phyloP scores from a whole-genome alignment of 768 basidiomycete species.

The Roridomyces roridus region DNA sequence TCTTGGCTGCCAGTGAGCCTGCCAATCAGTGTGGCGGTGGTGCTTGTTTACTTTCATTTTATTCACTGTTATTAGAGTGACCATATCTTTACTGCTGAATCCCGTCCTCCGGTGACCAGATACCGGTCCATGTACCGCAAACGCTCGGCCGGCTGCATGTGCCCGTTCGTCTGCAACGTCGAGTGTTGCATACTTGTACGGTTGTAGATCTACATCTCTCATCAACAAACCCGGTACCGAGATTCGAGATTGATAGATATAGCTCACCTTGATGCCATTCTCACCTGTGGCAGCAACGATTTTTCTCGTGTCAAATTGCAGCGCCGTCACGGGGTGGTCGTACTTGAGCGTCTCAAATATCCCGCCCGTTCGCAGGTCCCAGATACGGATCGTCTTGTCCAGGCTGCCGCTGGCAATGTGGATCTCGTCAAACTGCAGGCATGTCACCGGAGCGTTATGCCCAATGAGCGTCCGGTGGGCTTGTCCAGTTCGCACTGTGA shows the following conservation, averaged over 20 bases:
- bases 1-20: background rate
- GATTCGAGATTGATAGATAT: slow-evolving; percentile 15
- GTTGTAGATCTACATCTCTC: slow-evolving; percentile 78
- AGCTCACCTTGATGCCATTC: slow-evolving; percentile 89
- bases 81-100: slow-evolving; percentile 91
- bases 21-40: too few relatives aligned
- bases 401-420: slow-evolving; percentile 93
- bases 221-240: slow-evolving; percentile 3
- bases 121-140: slow-evolving; percentile 97
- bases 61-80: slow-evolving; percentile 64
- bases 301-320: slow-evolving; percentile 96
- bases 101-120: slow-evolving; percentile 88
- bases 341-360: slow-evolving; percentile 89
- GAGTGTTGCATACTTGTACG: slow-evolving; percentile 92
- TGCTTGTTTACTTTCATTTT: background rate
- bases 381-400: slow-evolving; percentile 93
- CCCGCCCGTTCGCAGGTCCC: slow-evolving; percentile 93
- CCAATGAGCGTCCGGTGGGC: slow-evolving; percentile 92
- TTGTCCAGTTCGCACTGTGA: slow-evolving; percentile 94
- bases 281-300: slow-evolving; percentile 92
- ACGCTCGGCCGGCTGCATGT: slow-evolving; percentile 85
- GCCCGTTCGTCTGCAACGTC: slow-evolving; percentile 88
- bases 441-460: slow-evolving; percentile 93
- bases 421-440: slow-evolving; percentile 94
- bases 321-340: slow-evolving; percentile 86